Percentiles rank a stretch among this genome's conserved stretches.
Conservation (phyloP, 2,329 filamentous ascomycete genomes). For the Verticillium dahliae region DNA sequence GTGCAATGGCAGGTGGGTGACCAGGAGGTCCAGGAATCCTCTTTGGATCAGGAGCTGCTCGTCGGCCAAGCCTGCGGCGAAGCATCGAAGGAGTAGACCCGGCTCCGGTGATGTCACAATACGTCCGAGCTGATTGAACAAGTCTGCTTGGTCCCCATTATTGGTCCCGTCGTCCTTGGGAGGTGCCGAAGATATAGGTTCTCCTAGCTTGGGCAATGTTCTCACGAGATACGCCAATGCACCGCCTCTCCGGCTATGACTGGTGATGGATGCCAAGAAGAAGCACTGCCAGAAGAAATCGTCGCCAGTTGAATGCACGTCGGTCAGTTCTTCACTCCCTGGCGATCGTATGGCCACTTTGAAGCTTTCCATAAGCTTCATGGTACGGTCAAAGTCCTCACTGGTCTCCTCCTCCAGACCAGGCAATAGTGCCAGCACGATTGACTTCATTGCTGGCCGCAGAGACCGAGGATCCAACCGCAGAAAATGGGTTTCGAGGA, state of each 20-base stretch:
- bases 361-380: slow-evolving; percentile 72
- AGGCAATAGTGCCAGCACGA: slow-evolving; percentile 82
- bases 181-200: slow-evolving; percentile 24
- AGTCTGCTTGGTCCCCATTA: slow-evolving; percentile 29
- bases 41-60: slow-evolving; percentile 87
- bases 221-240: slow-evolving; percentile 81
- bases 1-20: slow-evolving; percentile 81
- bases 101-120: slow-evolving; percentile 86
- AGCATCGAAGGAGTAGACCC: slow-evolving; percentile 82
- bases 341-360: slow-evolving; percentile 58
- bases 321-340: slow-evolving; percentile 41
- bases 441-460: slow-evolving; percentile 81
- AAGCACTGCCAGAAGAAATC: slow-evolving; percentile 99
- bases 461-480: slow-evolving; percentile 63
- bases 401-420: slow-evolving; percentile 94
- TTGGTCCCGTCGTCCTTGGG: slow-evolving; percentile 21
- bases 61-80: slow-evolving; percentile 82
- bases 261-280: slow-evolving; percentile 88
- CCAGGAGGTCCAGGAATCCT: slow-evolving; percentile 87
- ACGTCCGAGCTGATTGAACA: slow-evolving; percentile 50
- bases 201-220: slow-evolving; percentile 66
- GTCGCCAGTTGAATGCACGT: slow-evolving; percentile 55
- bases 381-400: slow-evolving; percentile 88
- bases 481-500: slow-evolving; percentile 77
- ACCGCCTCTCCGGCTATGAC: slow-evolving; percentile 74